Base-by-base conservation (phyloP, 2,329 filamentous ascomycete species). In the Eutypa lata region DNA sequence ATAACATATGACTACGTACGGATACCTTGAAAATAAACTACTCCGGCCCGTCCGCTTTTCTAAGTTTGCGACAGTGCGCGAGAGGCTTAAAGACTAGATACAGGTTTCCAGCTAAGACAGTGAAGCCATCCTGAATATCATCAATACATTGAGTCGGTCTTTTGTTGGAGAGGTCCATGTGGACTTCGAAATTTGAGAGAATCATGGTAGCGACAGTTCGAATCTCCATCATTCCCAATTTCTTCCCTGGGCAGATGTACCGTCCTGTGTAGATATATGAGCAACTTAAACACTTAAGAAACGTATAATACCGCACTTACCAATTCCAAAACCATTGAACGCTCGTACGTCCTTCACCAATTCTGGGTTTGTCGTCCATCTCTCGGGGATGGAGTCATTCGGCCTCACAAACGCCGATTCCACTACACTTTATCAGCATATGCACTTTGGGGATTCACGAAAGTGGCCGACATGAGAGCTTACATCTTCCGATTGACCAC, bases 351-450 rank as follows among this genome's bases (percentile, higher is more conserved):
- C 44, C 24, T 50, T 57, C 18, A 59, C 45, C 47, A 59, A 47
- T 14, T 53, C 14, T 3, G 52, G 31, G n/a, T 52, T 53, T 3
- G 52, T 57, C 5, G 52, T 53, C 57, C 57, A 59, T 46, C 57
- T 48, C 26, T 59, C 52, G 1, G 57, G 57, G 24, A 59, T 51
- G 21, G 55, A 59, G 22, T 59, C 50, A 22, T 47, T 47, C n/a
- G 57, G 45, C 22, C 38, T 28, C 37, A 51, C 50, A 24, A 53
- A 59, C 3, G 54, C 52, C 3, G 50, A 24, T 38, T 55, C 52
- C 42, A 53, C 54, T 57, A 13, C 19, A 3, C 16, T 22, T 6
- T 10, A 31, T 31, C 26, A 31, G 16, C n/a, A 7, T 7, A 4
- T 18, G 16, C 35, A 6, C 16, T 14, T 7, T 14, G n/a, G n/a